Evolutionary conservation across 805 yeast genomes (phyloP), one percentile per base, ranked within the genome.

Genomic region (Cyberlindnera misumaiensis): DNA sequence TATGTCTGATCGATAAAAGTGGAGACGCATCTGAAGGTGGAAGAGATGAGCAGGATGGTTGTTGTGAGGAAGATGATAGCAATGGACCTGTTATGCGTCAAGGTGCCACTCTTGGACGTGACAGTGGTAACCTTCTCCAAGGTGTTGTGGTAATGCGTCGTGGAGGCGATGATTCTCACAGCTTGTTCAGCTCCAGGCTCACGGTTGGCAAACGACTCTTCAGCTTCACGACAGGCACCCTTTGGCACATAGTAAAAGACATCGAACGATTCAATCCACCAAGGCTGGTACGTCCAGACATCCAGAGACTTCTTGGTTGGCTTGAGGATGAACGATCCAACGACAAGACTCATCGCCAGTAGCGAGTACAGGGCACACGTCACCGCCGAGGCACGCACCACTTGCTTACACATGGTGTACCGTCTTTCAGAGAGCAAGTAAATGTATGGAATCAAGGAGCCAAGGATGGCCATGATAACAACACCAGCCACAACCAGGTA

Each of bases 221-320:
- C 74, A 11, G 79, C 81, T 34, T 62, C 58, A 39, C 61, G 61
- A 8, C 70, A 63, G 2, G 86, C 76, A 36, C 68, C 67, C 41
- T 68, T 70, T 44, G 67, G 65, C 11, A 79, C 80, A 59, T 68
- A 83, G 58, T 83, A 83, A 35, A 65, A 60, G 13, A 79, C 69
- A 17, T 62, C 52, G 48, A 82, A 80, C 5, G 76, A 69, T 55
- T 78, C 77, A 51, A 83, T 77, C 93, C 93, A 83, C 72, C 80
- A 79, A 28, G 94, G 86, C 54, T 77, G 84, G 55, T 75, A 82
- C 34, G 73, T 76, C 48, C 73, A 68, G 28, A 79, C 65, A 30
- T 62, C 55, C 44, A 67, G 69, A 43, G 75, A 76, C 28, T 59
- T 62, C 26, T 62, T 42, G 6, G 83, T 73, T 15, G 86, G 77